Evolutionary conservation across 306 rosid genomes (phyloP), one percentile per base, ranked within the genome.

Genomic region (Gynostemma pentaphyllum): DNA sequence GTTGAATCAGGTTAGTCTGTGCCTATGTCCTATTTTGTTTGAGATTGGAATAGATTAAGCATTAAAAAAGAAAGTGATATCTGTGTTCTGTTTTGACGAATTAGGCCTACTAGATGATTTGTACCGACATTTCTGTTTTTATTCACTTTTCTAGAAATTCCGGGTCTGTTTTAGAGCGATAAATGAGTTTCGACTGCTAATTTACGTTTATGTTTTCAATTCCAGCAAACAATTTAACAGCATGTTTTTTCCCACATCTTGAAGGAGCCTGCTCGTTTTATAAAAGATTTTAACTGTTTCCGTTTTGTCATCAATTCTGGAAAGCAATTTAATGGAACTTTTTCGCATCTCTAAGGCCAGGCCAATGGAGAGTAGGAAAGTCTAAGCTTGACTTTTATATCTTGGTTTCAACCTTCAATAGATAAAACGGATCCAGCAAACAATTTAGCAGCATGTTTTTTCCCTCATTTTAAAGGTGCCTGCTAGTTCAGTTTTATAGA

Each of bases 341-440:
- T 55, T 66, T 65, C 69, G 54, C 57, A 57, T 66, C 70, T 81
- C 80, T 75, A 79, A 81, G 83, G 77, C 81, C 94, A 88, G 99
- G 96, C 76, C 88, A 92, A 42, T 88, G 96, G 96, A 81, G 96
- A 74, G 70, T 81, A 29, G 87, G 89, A 67, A n/a, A 80, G 80
- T 49, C 73, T 81, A 68, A 78, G 82, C 70, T 64, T 92, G 78
- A 71, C 70, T 3, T 70, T 75, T 44, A 63, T 92, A 28, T 65
- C 64, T 32, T 75, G 72, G 72, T 46, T 19, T 45, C 73, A 80
- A 42, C 72, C 28, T 5, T 71, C 75, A 13, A 60, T 61, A 24
- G 53, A 76, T 27, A 82, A 82, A 41, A 8, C 45, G 62, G 81
- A 72, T n/a, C n/a, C n/a, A n/a, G n/a, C n/a, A n/a, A n/a, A n/a